These are phyloP conservation scores for Spizellomyces punctatus DNA, from an alignment of 192 early-diverging fungal genomes.

Conservation along the genomic window DNA sequence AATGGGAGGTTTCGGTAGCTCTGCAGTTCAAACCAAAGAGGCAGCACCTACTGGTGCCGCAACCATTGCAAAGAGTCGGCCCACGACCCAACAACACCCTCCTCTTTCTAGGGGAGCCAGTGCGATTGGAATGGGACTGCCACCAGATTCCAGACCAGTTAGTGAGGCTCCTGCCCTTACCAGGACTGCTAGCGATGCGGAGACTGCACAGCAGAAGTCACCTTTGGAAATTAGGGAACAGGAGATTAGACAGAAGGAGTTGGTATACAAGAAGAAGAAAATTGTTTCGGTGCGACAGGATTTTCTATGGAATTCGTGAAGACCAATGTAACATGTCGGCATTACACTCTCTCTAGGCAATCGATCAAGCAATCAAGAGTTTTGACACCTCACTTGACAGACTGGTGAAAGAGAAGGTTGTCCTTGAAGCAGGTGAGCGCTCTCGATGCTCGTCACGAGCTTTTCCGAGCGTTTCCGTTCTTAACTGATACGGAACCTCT, in stretches of 20 bases:
- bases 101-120: neutral
- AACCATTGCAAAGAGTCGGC: slow-evolving; percentile 9
- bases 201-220: slow-evolving; percentile 16
- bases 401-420: slow-evolving; percentile 50
- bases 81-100: neutral
- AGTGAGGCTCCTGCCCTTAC: too few species aligned
- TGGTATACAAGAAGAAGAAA: slow-evolving; percentile 37
- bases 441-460: neutral
- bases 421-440: slow-evolving; percentile 54
- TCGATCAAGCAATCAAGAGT: slow-evolving; percentile 32
- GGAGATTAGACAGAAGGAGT: slow-evolving; percentile 32
- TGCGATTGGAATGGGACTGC: neutral
- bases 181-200: neutral
- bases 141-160: neutral
- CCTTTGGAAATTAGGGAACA: slow-evolving; percentile 43
- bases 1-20: slow-evolving; percentile 47
- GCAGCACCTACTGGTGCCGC: slow-evolving; percentile 5
- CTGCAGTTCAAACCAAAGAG: slow-evolving; percentile 28
- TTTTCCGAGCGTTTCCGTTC: too few species aligned
- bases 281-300: slow-evolving; percentile 39
- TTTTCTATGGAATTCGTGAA: neutral
- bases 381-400: slow-evolving; percentile 51
- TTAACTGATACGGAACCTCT: neutral
- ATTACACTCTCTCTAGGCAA: neutral
- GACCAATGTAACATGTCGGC: neutral